Percentiles rank a stretch among this genome's conserved stretches.
phyloP scores from a whole-genome alignment of 345 rosid species.

The Eucalyptus tenuipes region DNA sequence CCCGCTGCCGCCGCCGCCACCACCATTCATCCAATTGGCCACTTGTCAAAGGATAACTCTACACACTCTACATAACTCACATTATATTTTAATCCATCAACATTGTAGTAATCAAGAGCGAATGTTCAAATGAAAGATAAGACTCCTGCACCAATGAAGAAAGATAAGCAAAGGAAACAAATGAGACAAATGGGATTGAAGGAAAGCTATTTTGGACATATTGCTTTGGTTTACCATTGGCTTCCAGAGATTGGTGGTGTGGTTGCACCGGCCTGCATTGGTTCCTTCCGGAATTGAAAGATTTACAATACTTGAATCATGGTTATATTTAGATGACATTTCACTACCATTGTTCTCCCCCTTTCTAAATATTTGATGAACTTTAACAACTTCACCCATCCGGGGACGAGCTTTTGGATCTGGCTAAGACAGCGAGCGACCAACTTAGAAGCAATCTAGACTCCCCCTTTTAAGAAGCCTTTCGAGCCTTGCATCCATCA shows the following conservation, averaged over 20 bases:
- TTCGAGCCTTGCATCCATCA: conserved; percentile 75
- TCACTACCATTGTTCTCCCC: background rate
- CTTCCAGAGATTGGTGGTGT: background rate
- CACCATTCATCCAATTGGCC: background rate
- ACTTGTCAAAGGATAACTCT: background rate
- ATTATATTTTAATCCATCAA: too few species aligned
- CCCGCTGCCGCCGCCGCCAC: too few species aligned
- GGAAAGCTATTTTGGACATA: background rate
- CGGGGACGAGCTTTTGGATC: conserved; percentile 80
- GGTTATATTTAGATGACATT: background rate
- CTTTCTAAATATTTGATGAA: background rate
- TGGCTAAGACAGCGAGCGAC: conserved; percentile 71
- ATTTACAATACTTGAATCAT: too few species aligned
- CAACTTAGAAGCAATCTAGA: conserved; percentile 67
- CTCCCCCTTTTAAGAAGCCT: conserved; percentile 76
- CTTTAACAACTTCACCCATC: conserved; percentile 78
- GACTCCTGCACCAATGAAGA: background rate
- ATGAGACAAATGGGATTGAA: background rate
- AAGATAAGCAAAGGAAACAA: background rate
- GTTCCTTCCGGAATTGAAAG: too few species aligned
- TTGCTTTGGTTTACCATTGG: background rate
- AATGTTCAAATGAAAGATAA: background rate
- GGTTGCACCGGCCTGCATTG: background rate
- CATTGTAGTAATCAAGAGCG: background rate
- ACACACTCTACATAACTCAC: background rate